phyloP scores from a whole-genome alignment of 345 rosid genomes.

The Bruguiera gymnorhiza region DNA sequence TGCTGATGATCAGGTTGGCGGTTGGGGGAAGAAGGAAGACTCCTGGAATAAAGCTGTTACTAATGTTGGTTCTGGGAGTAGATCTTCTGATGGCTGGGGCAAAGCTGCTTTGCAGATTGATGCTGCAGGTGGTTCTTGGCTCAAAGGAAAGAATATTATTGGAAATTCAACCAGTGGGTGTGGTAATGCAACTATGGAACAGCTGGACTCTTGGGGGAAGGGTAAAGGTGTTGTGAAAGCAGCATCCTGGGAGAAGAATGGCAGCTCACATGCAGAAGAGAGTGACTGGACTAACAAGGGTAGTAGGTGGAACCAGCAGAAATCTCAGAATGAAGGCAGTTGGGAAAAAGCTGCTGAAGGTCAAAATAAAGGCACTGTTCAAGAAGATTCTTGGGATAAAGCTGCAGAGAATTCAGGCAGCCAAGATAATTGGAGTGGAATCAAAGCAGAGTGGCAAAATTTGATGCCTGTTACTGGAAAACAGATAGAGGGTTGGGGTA shows the following conservation, averaged over 20 bases:
- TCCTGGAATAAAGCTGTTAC: slow-evolving; percentile 52
- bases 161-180: slow-evolving; percentile 24
- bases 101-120: slow-evolving; percentile 29
- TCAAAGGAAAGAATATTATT: slow-evolving; percentile 17
- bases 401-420: slow-evolving; percentile 10
- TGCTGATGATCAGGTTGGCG: slow-evolving; percentile 35
- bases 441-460: slow-evolving; percentile 20
- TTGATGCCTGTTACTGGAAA: slow-evolving; percentile 10
- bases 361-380: background rate
- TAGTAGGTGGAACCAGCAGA: slow-evolving; percentile 9
- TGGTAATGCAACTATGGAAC: slow-evolving; percentile 18
- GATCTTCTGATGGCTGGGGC: slow-evolving; percentile 47
- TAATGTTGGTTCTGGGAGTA: slow-evolving; percentile 30
- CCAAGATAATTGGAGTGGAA: slow-evolving; percentile 16
- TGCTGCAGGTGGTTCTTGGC: slow-evolving; percentile 39
- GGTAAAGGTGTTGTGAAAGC: slow-evolving; percentile 19
- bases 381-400: slow-evolving; percentile 24
- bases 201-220: slow-evolving; percentile 24
- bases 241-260: slow-evolving; percentile 25
- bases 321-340: slow-evolving; percentile 7
- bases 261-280: slow-evolving; percentile 5
- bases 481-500: slow-evolving; percentile 23
- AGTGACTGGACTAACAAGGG: slow-evolving; percentile 6
- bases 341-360: slow-evolving; percentile 21
- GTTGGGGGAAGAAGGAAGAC: slow-evolving; percentile 40